Conservation (phyloP, 2,329 filamentous ascomycete species). For the Paecilomyces variotii region DNA sequence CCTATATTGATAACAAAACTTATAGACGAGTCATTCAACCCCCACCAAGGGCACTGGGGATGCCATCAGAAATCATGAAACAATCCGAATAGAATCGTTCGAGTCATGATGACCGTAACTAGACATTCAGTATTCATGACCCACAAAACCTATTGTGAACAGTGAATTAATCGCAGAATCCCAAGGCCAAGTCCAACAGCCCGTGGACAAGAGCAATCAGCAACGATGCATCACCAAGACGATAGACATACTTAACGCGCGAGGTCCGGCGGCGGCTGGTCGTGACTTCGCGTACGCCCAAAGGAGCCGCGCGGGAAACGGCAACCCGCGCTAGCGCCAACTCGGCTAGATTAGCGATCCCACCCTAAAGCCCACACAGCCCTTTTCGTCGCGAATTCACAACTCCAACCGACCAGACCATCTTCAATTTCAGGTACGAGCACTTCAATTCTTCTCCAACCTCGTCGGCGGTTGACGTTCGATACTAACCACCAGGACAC, state of each 20-base stretch:
- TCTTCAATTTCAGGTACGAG: conserved; percentile 38
- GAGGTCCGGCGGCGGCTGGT: background rate
- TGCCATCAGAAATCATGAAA: too few relatives aligned
- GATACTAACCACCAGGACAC: conserved; percentile 28
- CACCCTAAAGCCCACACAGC: conserved; percentile 40
- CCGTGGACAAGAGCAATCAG: background rate
- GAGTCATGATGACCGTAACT: background rate
- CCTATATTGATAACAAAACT: too few relatives aligned
- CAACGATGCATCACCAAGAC: background rate
- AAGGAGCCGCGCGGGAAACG: conserved; percentile 5
- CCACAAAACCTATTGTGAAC: background rate
- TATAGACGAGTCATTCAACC: too few relatives aligned
- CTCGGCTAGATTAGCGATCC: conserved; percentile 38
- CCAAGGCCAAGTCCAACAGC: background rate
- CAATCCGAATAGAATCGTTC: background rate
- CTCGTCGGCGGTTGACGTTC: conserved; percentile 18
- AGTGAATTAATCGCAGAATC: background rate
- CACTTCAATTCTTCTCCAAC: conserved; percentile 18
- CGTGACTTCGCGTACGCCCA: background rate
- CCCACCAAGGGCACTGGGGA: too few relatives aligned
- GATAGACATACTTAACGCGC: background rate
- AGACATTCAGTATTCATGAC: background rate
- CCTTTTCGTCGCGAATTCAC: conserved; percentile 32
- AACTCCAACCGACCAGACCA: conserved; percentile 34
- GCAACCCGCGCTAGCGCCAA: conserved; percentile 22